Conservation (phyloP, 805 yeast genomes). For the Cyberlindnera mycetangii region DNA sequence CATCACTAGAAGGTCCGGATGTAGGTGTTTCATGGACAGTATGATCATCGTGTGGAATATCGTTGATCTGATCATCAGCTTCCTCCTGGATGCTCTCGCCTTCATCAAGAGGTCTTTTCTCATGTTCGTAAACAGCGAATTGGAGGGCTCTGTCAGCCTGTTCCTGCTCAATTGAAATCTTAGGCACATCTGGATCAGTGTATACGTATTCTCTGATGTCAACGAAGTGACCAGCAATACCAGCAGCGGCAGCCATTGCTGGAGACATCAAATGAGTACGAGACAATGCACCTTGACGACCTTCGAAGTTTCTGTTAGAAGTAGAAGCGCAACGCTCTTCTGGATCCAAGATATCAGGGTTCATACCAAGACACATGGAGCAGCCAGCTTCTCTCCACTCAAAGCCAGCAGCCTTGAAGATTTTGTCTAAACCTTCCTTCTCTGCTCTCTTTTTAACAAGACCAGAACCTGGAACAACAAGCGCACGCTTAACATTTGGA, state of each 20-base stretch:
- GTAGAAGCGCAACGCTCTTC: slow-evolving; percentile 98
- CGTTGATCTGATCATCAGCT: slow-evolving; percentile 54
- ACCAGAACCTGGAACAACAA: slow-evolving; percentile 98
- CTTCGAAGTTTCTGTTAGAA: slow-evolving; percentile 97
- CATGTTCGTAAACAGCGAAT: slow-evolving; percentile 69
- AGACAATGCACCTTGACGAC: slow-evolving; percentile 96
- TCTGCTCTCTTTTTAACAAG: slow-evolving; percentile 92
- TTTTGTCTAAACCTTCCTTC: slow-evolving; percentile 87
- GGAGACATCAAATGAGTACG: slow-evolving; percentile 98
- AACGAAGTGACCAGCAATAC: slow-evolving; percentile 82
- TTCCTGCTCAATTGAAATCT: slow-evolving; percentile 43
- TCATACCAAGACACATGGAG: slow-evolving; percentile 99
- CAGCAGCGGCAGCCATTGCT: slow-evolving; percentile 99
- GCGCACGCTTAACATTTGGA: slow-evolving; percentile 69
- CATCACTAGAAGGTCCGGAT: slow-evolving; percentile 32
- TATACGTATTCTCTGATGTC: slow-evolving; percentile 84
- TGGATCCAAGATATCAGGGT: slow-evolving; percentile 94
- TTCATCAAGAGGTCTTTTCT: slow-evolving; percentile 57
- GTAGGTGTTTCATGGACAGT: slow-evolving; percentile 36
- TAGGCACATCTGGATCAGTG: slow-evolving; percentile 57
- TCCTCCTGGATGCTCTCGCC: slow-evolving; percentile 49
- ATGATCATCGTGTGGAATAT: slow-evolving; percentile 55
- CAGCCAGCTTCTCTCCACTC: slow-evolving; percentile 99
- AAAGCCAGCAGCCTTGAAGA: slow-evolving; percentile 89
- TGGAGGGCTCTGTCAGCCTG: slow-evolving; percentile 60